Percentiles rank a stretch among this genome's conserved stretches.
phyloP scores from a whole-genome alignment of 805 yeast species.

The Zygosaccharomyces bailii region DNA sequence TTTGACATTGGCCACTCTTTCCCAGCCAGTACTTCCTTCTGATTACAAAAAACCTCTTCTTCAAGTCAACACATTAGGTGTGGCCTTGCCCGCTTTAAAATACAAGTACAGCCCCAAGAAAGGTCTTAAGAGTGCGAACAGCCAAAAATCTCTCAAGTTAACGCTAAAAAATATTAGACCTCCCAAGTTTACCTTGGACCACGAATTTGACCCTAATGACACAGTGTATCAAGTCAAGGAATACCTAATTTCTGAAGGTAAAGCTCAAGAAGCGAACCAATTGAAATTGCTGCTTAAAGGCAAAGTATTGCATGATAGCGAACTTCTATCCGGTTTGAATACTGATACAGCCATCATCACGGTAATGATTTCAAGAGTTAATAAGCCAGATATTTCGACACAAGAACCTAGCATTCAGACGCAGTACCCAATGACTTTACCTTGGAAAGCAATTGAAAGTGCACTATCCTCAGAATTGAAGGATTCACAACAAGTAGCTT shows the following conservation, averaged over 20 bases:
- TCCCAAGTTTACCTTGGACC: conserved; percentile 55
- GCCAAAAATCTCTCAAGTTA: conserved; percentile 21
- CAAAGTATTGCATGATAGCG: conserved; percentile 55
- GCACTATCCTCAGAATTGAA: conserved; percentile 37
- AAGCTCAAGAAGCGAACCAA: conserved; percentile 38
- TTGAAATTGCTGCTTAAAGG: conserved; percentile 57
- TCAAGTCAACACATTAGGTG: conserved; percentile 40
- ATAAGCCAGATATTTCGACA: conserved; percentile 4
- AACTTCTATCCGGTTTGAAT: conserved; percentile 36
- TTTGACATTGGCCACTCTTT: conserved; percentile 45
- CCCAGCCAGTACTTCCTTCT: conserved; percentile 35
- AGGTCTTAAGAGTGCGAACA: too few relatives aligned
- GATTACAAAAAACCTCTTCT: conserved; percentile 33
- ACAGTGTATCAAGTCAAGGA: conserved; percentile 37
- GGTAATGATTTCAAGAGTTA: conserved; percentile 41
- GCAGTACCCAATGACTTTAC: conserved; percentile 22
- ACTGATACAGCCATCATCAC: conserved; percentile 39
- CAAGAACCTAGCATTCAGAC: neutral
- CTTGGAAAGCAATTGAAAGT: conserved; percentile 45
- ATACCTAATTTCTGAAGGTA: conserved; percentile 27
- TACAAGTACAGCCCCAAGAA: conserved; percentile 37
- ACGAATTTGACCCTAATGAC: conserved; percentile 26
- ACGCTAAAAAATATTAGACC: conserved; percentile 64
- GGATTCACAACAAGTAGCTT: conserved; percentile 30
- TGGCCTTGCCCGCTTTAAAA: conserved; percentile 47